These are phyloP conservation scores for Metschnikowia dekortorum DNA, from an alignment of 805 yeast genomes.

Conservation along the genomic window DNA sequence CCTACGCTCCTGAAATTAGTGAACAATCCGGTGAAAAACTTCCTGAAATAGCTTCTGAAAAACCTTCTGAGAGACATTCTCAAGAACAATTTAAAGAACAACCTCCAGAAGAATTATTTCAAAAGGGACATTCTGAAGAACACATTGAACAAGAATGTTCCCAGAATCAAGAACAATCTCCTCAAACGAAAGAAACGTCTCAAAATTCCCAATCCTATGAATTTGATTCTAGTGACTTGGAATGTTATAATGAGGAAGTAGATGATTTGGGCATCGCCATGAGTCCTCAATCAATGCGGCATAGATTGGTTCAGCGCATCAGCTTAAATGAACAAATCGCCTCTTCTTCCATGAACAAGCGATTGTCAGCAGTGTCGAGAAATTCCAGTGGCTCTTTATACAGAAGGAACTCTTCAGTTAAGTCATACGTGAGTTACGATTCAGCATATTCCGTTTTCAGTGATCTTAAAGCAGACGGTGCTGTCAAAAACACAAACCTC, in stretches of 20 bases:
- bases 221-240: slow-evolving; percentile 28
- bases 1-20: too few species aligned
- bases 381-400: slow-evolving; percentile 31
- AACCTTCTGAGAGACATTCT: too few species aligned
- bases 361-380: slow-evolving; percentile 22
- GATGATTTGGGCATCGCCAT: slow-evolving; percentile 40
- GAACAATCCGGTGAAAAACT: too few species aligned
- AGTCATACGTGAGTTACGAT: slow-evolving; percentile 58
- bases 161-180: not conserved
- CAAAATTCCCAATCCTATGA: slow-evolving; percentile 7
- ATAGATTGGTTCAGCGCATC: slow-evolving; percentile 18
- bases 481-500: slow-evolving; percentile 16
- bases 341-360: slow-evolving; percentile 8
- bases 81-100: not conserved
- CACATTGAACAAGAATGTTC: not conserved
- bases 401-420: slow-evolving; percentile 33
- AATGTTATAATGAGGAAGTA: slow-evolving; percentile 38
- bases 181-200: not conserved
- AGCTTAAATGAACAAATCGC: slow-evolving; percentile 21
- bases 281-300: slow-evolving; percentile 33
- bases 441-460: slow-evolving; percentile 44
- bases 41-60: not conserved
- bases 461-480: slow-evolving; percentile 11
- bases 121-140: not conserved
- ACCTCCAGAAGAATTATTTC: not conserved